Base-by-base conservation (phyloP, 2,329 filamentous ascomycete species). In the Fusarium sp. region DNA sequence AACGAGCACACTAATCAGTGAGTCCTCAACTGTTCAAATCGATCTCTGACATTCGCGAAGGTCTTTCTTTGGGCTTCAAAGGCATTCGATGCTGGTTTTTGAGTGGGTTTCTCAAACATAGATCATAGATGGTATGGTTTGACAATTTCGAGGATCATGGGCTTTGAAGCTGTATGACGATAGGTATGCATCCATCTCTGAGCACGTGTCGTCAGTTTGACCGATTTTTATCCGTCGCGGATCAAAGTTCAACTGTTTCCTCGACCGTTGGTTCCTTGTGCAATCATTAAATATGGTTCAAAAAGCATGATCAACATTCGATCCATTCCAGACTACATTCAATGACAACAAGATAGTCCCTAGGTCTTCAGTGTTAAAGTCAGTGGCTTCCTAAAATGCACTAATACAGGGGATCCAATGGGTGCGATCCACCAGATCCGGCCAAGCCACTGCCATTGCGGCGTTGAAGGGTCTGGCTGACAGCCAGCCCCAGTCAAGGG, bases 361-460 rank as follows among this genome's bases (percentile, higher is more conserved):
- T 42, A 10, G 21, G 49, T 64, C 29, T 25, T 49, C 40, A 40
- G n/a, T 59, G 10, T 36, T 65, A 25, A 59, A 60, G 47, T 63
- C 49, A 65, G 35, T 18, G 39, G 54, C 42, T 55, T 43, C 5
- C 11, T 41, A 17, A 45, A 40, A 20, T 5, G 37, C 55, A 69
- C 60, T 69, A 69, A 36, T 40, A 39, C 45, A 63, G 51, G 49
- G 51, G 51, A 18, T 11, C n/a, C 57, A 50, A 50, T 14, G 37
- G 18, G 37, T 37, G 39, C 18, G 53, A 35, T 56, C 53, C 47
- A 53, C 64, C 63, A 49, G 47, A 60, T 68, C 54, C 54, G 49
- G 55, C 56, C 52, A 69, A 68, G 66, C 66, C 66, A 68, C 66
- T 69, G 56, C 57, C 66, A 68, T 61, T 69, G 56, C 57, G 66